Conservation (phyloP, 73 alveolate genomes). For the Symbiodinium natans region DNA sequence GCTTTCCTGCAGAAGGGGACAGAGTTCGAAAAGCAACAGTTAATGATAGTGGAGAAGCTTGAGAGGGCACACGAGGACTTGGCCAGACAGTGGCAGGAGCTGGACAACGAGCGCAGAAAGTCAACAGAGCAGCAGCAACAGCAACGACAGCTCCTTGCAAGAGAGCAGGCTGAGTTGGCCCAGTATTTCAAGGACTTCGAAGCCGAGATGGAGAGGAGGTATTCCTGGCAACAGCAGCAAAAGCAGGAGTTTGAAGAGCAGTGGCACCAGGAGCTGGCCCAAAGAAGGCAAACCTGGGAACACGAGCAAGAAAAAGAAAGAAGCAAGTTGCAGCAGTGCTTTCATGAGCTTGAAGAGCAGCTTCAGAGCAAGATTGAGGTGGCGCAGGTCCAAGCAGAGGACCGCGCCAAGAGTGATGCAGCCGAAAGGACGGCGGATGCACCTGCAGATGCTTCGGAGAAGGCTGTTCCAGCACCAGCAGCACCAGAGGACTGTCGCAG, state of each 20-base stretch:
- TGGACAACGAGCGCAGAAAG: conserved; percentile 30
- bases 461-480: background rate
- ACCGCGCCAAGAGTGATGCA: background rate
- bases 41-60: conserved; percentile 50
- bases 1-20: conserved; percentile 36
- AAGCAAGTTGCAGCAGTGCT: conserved; percentile 37
- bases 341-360: conserved; percentile 26
- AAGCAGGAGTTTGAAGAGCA: conserved; percentile 59
- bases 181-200: conserved; percentile 21
- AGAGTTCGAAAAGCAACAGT: conserved; percentile 73
- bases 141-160: conserved; percentile 23
- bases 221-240: conserved; percentile 51
- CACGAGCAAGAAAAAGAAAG: conserved; percentile 40
- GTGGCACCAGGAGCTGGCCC: conserved; percentile 52
- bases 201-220: conserved; percentile 44
- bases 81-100: conserved; percentile 91
- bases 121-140: conserved; percentile 30
- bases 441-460: background rate
- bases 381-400: background rate
- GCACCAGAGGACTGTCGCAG: background rate
- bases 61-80: conserved; percentile 67
- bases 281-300: conserved; percentile 43
- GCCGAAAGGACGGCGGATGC: background rate
- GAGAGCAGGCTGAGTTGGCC: conserved; percentile 49
- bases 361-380: conserved; percentile 36